phyloP scores from a whole-genome alignment of 192 early-diverging fungal species.

The Podila minutissima region DNA sequence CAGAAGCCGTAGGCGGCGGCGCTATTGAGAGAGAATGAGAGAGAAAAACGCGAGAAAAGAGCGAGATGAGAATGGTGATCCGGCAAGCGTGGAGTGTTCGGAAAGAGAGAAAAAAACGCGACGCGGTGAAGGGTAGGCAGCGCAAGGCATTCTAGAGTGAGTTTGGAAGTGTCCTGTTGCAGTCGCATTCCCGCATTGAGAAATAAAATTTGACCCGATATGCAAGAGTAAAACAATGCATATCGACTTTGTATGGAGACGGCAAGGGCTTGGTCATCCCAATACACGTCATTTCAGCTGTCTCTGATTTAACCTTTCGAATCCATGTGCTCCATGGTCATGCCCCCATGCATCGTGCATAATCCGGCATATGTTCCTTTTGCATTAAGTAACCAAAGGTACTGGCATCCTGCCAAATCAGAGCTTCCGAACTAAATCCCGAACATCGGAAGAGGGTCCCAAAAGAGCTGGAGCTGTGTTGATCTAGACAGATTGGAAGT shows the following conservation, averaged over 20 bases:
- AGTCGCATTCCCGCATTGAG: neutral
- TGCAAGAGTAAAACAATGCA: slow-evolving; percentile 4
- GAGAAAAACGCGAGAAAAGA: neutral
- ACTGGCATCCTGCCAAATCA: too few species aligned
- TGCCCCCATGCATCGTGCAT: too few species aligned
- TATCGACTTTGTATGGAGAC: neutral
- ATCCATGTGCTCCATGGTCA: too few species aligned
- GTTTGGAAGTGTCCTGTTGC: neutral
- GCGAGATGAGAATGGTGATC: neutral
- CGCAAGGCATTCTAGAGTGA: neutral
- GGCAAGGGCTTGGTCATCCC: too few species aligned
- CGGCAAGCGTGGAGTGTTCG: too few species aligned
- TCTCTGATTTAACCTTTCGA: too few species aligned
- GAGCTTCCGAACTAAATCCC: too few species aligned
- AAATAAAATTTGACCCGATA: neutral
- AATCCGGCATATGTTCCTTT: neutral
- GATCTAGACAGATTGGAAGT: neutral
- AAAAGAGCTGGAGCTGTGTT: neutral
- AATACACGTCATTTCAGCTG: too few species aligned
- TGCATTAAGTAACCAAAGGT: neutral
- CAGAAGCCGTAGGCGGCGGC: slow-evolving; percentile 40
- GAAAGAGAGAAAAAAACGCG: neutral
- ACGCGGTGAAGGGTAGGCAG: neutral
- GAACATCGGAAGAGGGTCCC: too few species aligned
- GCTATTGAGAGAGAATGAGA: neutral